Conservation (phyloP, 305 asterid species). For the Fraxinus latifolia region DNA sequence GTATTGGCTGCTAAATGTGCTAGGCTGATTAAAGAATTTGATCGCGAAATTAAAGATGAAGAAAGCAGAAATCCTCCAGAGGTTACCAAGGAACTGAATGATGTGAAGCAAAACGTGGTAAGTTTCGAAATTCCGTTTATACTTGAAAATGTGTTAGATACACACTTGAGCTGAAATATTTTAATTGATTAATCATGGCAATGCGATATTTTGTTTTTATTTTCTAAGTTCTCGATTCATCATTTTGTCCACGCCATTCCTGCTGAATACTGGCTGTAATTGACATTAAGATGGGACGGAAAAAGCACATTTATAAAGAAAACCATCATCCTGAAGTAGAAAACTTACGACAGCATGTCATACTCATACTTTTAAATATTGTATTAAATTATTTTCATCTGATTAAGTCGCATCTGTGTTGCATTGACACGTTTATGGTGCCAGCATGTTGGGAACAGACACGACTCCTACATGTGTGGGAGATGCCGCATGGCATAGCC, state of each 20-base stretch:
- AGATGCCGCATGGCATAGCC: not conserved
- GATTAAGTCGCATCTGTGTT: not conserved
- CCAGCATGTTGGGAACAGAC: not conserved
- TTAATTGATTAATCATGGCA: conserved; percentile 3
- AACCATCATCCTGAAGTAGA: not conserved
- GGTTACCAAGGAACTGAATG: conserved; percentile 83
- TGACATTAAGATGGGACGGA: not conserved
- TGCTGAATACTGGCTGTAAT: not conserved
- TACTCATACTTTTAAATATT: not conserved
- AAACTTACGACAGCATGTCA: not conserved
- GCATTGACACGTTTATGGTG: not conserved
- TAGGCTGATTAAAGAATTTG: conserved; percentile 92
- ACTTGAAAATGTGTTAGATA: conserved; percentile 5
- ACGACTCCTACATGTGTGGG: not conserved
- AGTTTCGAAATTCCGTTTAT: conserved; percentile 13
- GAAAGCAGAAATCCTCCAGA: conserved; percentile 74
- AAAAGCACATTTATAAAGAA: not conserved
- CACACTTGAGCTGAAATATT: not conserved
- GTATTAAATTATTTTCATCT: not conserved
- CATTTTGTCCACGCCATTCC: not conserved
- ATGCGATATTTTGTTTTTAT: not conserved
- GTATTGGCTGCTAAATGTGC: conserved; percentile 18
- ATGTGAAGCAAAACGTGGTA: conserved; percentile 95
- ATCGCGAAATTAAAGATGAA: conserved; percentile 93
- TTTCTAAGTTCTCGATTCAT: not conserved